Base-by-base conservation (phyloP, 1,139 yeast species). In the Zygoascus meyerae region DNA sequence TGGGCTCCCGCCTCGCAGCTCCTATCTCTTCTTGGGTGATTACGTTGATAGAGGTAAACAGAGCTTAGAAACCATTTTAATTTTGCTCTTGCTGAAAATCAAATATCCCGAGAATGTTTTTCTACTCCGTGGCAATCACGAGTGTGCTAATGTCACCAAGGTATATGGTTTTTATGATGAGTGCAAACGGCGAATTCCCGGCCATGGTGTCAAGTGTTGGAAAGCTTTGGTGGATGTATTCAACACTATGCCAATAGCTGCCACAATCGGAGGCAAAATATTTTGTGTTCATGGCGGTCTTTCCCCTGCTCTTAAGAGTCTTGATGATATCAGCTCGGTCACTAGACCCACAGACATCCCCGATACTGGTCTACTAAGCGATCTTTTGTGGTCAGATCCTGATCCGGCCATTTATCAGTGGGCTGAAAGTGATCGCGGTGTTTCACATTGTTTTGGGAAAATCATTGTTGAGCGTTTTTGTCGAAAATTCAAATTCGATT, bases 271-370 rank as follows among this genome's bases (percentile, higher is more conserved):
- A 45, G 90, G 86, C 55, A 83, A 83, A 63, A 85, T 86, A 37
- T 86, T 86, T 57, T 86, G 95, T 68, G 86, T 86, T 48, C 95
- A 86, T 67, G 95, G 95, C 31, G 95, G 95, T 3, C 72, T 86
- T 40, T 85, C 95, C 0, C 95, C 95, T 2, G 81, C 80, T 47
- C 72, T 86, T 55, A 71, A 71, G 14, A 75, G 77, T 53, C 69
- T 86, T 66, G 73, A 73, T 45, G 92, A 85, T 60, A 82, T 86
- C 54, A 80, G 79, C 55, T 72, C 73, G 41, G 81, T 86, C 51
- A 78, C 77, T 53, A 72, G 95, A 57, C 95, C 95, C 16, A 86
- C 95, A 0, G 95, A 86, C 65, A 81, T 86, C 32, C 95, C 95
- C 1, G 95, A 86, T 55, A 76, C 75, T 51, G 95, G 95, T 0